Evolutionary conservation across 1,284 basidiomycete species (phyloP).

Genomic region (Sphagnurus paluster): DNA sequence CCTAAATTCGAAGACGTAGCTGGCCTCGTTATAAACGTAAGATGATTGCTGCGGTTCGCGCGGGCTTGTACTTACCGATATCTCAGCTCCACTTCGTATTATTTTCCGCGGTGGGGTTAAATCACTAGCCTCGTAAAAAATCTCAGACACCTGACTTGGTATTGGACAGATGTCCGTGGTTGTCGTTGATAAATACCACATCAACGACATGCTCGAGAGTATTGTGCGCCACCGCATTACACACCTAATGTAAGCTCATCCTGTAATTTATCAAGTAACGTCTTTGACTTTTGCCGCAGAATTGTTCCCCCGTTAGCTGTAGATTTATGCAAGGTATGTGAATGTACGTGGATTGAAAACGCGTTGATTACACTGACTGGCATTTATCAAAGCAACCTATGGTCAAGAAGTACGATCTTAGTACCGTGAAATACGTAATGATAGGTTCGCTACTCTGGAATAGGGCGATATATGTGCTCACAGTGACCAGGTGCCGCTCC

Average conservation of each 20-base stretch:
- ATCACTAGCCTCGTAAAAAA: neutral
- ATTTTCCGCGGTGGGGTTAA: constrained; percentile 49
- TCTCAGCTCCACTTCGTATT: constrained; percentile 50
- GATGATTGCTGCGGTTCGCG: constrained; percentile 19
- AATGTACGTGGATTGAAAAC: neutral
- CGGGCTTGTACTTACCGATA: neutral
- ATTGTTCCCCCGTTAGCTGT: constrained; percentile 69
- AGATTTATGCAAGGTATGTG: constrained; percentile 58
- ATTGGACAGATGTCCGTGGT: constrained; percentile 54
- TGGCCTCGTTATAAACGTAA: constrained; percentile 56
- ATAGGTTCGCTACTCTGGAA: constrained; percentile 23
- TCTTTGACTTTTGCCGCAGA: constrained; percentile 24
- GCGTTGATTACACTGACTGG: constrained; percentile 3
- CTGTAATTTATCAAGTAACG: neutral
- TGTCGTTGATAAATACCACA: constrained; percentile 66
- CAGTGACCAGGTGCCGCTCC: constrained; percentile 31
- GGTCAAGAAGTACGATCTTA: constrained; percentile 60
- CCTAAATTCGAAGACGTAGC: constrained; percentile 53
- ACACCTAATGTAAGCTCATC: constrained; percentile 51
- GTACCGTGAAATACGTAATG: constrained; percentile 38
- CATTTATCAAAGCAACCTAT: constrained; percentile 51
- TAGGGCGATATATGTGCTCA: neutral
- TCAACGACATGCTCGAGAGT: constrained; percentile 58
- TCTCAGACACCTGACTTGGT: neutral
- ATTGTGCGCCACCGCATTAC: constrained; percentile 63